phyloP scores from a whole-genome alignment of 768 basidiomycete species.

The Tylopilus sp. region DNA sequence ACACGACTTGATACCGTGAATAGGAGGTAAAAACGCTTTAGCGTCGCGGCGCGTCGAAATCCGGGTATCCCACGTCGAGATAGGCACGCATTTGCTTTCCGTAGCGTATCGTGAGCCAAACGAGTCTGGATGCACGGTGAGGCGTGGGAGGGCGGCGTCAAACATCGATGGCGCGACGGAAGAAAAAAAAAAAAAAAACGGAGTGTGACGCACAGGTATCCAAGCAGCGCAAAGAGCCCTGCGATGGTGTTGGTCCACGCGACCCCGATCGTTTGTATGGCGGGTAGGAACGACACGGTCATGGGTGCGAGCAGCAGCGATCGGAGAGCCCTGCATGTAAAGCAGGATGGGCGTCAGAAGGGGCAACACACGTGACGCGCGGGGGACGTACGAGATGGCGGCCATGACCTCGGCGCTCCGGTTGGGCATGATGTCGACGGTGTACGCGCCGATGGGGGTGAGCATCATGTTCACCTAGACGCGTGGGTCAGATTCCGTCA shows the following conservation, averaged over 20 bases:
- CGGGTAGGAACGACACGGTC: conserved; percentile 29
- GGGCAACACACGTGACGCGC: no score
- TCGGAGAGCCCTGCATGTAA: conserved; percentile 18
- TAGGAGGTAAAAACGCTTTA: no score
- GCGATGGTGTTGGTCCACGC: conserved; percentile 44
- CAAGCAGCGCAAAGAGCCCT: conserved; percentile 46
- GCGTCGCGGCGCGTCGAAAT: conserved; percentile 6
- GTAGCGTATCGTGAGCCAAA: conserved; percentile 33
- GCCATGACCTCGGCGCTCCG: conserved; percentile 63
- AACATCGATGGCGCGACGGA: no score
- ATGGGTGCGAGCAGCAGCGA: conserved; percentile 17
- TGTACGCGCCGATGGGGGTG: conserved; percentile 53
- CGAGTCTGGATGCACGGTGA: no score
- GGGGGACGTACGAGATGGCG: conserved; percentile 44
- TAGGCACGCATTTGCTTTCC: conserved; percentile 45
- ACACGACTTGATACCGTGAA: no score
- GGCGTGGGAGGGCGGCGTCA: no score
- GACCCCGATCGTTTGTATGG: conserved; percentile 52
- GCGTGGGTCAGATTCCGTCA: neutral
- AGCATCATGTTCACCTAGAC: conserved; percentile 55
- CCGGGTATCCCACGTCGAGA: conserved; percentile 53
- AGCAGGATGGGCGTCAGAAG: no score
- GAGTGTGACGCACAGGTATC: conserved; percentile 57
- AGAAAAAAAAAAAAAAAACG: no score
- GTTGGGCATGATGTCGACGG: conserved; percentile 56